These are phyloP conservation scores for Gracilaria gracilis DNA, from an alignment of 23 red algal genomes.

Conservation along the genomic window DNA sequence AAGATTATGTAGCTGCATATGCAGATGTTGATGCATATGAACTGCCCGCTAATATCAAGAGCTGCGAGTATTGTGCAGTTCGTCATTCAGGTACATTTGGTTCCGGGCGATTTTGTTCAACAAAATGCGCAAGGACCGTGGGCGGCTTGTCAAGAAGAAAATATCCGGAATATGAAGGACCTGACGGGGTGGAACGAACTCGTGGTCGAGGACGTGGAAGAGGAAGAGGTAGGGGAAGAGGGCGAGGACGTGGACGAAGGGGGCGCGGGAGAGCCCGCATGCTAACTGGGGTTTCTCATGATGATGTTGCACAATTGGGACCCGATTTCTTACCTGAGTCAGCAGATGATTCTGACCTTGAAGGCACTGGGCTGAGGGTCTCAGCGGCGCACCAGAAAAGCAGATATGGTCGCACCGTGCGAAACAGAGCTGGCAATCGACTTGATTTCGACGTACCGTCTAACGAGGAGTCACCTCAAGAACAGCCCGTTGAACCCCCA, in stretches of 20 bases:
- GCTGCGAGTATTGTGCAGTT: slow-evolving; percentile 69
- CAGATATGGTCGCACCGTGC: slow-evolving; percentile 55
- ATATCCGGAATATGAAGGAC: slow-evolving; percentile 32
- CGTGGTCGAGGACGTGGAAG: slow-evolving; percentile 51
- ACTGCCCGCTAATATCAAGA: slow-evolving; percentile 13
- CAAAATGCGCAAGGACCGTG: slow-evolving; percentile 81
- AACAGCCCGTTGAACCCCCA: neutral
- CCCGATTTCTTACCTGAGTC: slow-evolving; percentile 19
- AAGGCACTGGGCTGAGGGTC: neutral
- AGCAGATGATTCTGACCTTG: slow-evolving; percentile 34
- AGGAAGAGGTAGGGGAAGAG: slow-evolving; percentile 54
- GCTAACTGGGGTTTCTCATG: slow-evolving; percentile 4
- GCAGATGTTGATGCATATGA: slow-evolving; percentile 35
- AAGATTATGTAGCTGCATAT: slow-evolving; percentile 36
- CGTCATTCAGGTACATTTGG: slow-evolving; percentile 74
- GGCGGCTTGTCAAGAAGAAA: slow-evolving; percentile 73
- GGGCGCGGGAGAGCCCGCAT: slow-evolving; percentile 35
- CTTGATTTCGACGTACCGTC: slow-evolving; percentile 20
- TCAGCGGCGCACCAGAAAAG: slow-evolving; percentile 11
- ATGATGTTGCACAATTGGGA: neutral
- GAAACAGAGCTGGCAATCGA: slow-evolving; percentile 35
- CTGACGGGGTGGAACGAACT: slow-evolving; percentile 2
- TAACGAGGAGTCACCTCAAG: slow-evolving; percentile 16
- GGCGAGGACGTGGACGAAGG: slow-evolving; percentile 60
- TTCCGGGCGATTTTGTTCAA: slow-evolving; percentile 82